A percentile compares a stretch with the other conserved stretches of the same genome.
phyloP scores from a whole-genome alignment of 2,329 filamentous ascomycete genomes.

The Talaromyces sp. region DNA sequence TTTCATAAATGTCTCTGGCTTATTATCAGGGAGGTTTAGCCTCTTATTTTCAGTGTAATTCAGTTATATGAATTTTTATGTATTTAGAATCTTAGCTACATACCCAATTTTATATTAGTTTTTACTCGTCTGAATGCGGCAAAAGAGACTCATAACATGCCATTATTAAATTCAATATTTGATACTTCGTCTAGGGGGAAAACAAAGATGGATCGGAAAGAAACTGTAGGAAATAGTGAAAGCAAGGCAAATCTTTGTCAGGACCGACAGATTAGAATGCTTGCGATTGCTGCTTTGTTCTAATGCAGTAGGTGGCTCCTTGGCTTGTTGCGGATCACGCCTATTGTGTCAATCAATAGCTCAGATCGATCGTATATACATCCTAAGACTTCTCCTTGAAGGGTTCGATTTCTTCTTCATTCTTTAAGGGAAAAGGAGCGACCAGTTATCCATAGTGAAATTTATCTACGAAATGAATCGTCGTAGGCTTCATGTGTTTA shows the following conservation, averaged over 20 bases:
- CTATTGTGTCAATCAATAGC: not conserved
- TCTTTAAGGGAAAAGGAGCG: not conserved
- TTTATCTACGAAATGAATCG: not conserved
- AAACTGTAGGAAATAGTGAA: not conserved
- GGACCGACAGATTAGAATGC: not conserved
- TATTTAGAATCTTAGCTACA: not conserved
- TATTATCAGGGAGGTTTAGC: constrained; percentile 7
- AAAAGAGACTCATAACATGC: not conserved
- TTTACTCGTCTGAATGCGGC: not conserved
- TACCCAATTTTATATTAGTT: not conserved
- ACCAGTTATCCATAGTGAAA: not conserved
- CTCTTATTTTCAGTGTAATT: not conserved
- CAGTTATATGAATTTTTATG: not conserved
- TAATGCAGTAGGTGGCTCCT: not conserved
- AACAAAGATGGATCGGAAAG: not conserved
- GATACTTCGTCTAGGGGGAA: not conserved
- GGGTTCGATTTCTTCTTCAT: not conserved
- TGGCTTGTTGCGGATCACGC: not conserved
- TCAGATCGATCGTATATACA: not conserved
- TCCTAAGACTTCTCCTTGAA: not conserved
- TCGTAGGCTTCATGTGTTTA: not conserved
- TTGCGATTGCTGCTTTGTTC: not conserved
- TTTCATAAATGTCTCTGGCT: constrained; percentile 12
- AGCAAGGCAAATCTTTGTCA: not conserved
- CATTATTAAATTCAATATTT: not conserved